Base-by-base conservation (phyloP, 768 basidiomycete species). In the Hypholoma fasciculare region DNA sequence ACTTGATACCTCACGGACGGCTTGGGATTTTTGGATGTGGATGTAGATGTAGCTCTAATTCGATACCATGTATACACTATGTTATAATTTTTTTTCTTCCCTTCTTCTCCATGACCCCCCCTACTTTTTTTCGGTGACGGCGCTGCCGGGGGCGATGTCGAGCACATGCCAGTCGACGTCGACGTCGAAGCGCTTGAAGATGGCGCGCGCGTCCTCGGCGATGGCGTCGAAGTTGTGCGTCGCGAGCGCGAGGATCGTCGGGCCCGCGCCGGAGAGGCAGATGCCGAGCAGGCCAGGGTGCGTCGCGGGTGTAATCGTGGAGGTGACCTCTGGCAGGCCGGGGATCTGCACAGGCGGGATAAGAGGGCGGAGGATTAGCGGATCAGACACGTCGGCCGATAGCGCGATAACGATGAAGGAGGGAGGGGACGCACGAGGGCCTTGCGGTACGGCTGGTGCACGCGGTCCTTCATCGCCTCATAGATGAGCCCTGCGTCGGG, bases 381-480 rank as follows among this genome's bases (percentile, higher is more conserved):
- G 49, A 49, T 49, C 14, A 17, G 30, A 7, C 6, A 34, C 30
- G 30, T 34, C 30, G 30, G 30, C 30, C 30, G 30, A 34, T 34
- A 9, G 6, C 30, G 30, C 27, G 27, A 30, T 30, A 30, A 34
- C 30, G 30, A 57, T 7, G 40, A 51, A 34, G 47, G 34, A 23
- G 30, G 58, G 26, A 4, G 19, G 48, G 48, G 44, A 51, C 89
- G 40, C 69, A 95, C 95, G 57, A 99, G 79, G 26, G 80, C 72
- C 73, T 89, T 94, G 30, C 97, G 87, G 71, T 98, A 98, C 1
- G 97, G 97, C 70, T 99, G 97, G 71, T 99, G 97, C 13, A 99
- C 83, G 52, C 92, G 87, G 74, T 99, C 97, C 68, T 98, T 96
- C 97, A 98, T 98, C 1, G 96, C 96, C 70, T 98, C 96, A 72